Evolutionary conservation across 2,329 filamentous ascomycete genomes (phyloP).

Genomic region (Penicillium sp.): DNA sequence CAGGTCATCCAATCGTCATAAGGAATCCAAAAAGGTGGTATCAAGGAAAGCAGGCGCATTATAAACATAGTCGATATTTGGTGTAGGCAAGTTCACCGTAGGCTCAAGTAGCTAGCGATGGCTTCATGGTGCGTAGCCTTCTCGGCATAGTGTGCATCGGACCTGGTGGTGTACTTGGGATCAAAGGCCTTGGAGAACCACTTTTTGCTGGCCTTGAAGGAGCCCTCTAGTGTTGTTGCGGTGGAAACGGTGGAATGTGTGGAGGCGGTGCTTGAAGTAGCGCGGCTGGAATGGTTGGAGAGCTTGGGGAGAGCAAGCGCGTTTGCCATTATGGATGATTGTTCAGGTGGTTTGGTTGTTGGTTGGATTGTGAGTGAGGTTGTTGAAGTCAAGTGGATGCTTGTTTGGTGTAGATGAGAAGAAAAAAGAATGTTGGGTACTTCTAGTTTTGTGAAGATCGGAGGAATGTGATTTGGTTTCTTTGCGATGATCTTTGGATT

Average conservation of each 20-base stretch:
- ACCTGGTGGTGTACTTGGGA: not conserved
- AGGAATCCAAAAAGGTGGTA: constrained; percentile 8
- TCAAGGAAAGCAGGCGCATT: not conserved
- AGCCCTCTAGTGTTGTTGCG: constrained; percentile 24
- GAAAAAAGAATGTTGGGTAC: not conserved
- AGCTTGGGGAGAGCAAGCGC: not conserved
- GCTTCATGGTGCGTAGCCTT: constrained; percentile 21
- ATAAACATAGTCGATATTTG: not conserved
- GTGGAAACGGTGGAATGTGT: constrained; percentile 23
- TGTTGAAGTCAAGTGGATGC: not conserved
- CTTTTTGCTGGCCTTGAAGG: constrained; percentile 13
- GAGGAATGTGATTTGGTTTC: not conserved
- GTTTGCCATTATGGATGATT: not conserved
- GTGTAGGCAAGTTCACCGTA: constrained; percentile 14
- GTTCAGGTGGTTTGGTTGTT: not conserved
- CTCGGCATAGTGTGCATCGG: constrained; percentile 1
- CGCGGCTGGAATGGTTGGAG: constrained; percentile 11
- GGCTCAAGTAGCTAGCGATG: constrained; percentile 21
- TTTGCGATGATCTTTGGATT: not conserved
- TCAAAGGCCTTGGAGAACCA: constrained; percentile 19
- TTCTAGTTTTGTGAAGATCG: not conserved
- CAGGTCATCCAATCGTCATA: constrained; percentile 14
- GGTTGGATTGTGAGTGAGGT: not conserved
- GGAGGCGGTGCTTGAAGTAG: constrained; percentile 19
- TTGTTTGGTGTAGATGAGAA: not conserved